These are phyloP conservation scores for Pseudoneurospora amorphoporcata DNA, from an alignment of 495 filamentous ascomycete species.

Conservation along the genomic window DNA sequence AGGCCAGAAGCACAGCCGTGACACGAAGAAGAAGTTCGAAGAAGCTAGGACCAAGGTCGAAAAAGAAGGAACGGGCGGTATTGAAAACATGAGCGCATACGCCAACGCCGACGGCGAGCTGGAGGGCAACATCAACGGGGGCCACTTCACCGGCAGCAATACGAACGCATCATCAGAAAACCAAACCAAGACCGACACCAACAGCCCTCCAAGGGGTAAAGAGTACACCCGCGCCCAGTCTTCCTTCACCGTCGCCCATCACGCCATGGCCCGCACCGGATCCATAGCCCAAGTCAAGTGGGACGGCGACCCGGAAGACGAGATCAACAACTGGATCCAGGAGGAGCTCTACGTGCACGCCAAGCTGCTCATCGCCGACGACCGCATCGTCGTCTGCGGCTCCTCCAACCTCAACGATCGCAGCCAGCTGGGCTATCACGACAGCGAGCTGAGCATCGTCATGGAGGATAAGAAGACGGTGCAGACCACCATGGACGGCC, in stretches of 20 bases:
- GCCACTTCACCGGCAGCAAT: conserved; percentile 32
- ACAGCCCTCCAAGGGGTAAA: conserved; percentile 25
- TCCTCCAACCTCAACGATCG: conserved; percentile 90
- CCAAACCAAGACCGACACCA: background rate
- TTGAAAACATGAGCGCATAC: background rate
- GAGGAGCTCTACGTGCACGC: conserved; percentile 92
- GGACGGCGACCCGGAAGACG: conserved; percentile 56
- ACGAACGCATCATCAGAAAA: background rate
- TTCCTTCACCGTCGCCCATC: conserved; percentile 60
- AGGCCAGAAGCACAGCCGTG: conserved; percentile 13
- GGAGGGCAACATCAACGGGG: conserved; percentile 49
- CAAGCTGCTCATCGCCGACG: conserved; percentile 81
- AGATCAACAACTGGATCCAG: conserved; percentile 80
- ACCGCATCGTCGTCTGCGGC: conserved; percentile 72
- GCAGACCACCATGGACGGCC: conserved; percentile 70
- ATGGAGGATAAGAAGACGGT: conserved; percentile 78
- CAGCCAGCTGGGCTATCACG: conserved; percentile 80
- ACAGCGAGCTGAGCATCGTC: conserved; percentile 86
- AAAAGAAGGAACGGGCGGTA: background rate
- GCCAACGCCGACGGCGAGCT: conserved; percentile 8
- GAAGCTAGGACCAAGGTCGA: background rate
- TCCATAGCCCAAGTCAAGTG: conserved; percentile 60
- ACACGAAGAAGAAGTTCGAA: conserved; percentile 17
- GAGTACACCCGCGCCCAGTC: background rate
- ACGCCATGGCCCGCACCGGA: conserved; percentile 64